Base-by-base conservation (phyloP, 129 eudicot genomes). In the Mikania micrantha region DNA sequence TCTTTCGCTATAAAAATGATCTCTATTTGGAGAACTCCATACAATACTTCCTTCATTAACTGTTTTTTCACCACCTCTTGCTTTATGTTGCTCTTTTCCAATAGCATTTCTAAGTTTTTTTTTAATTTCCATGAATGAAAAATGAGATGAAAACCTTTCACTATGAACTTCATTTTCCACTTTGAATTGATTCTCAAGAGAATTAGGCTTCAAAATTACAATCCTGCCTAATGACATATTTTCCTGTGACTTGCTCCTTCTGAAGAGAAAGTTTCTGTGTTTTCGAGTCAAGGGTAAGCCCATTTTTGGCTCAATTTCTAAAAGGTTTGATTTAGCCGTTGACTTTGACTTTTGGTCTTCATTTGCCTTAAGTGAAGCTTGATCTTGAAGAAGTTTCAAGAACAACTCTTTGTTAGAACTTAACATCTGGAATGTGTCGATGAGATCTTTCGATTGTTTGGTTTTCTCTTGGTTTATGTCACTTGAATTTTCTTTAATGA, bases 1-100 rank as follows among this genome's bases (percentile, higher is more conserved):
- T 74, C 62, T 81, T 71, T 93, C 96, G 4, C 77, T 86, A 41
- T 82, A 89, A 64, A 86, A 89, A 73, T 89, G 99, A 52, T 93
- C 78, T 73, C 96, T 81, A 54, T 83, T 93, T 3, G 98, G 98
- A 60, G 96, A 88, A 74, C 88, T 62, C 96, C 95, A 85, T 35
- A 83, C 95, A 7, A 61, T 67, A 72, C 54, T 77, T 77, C 81
- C 99, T 59, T 85, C 95, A 16, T 65, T 70, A 31, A 75, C 50
- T n/a, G 66, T 74, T 69, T 76, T 86, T 34, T 86, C 90, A 73
- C 44, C 36, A 48, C 42, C 38, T 34, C 65, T 67, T 17, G 54
- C 32, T 40, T 72, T 79, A 15, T 29, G 61, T 27, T 78, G 76
- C 45, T 91, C 99, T 69, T 86, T 93, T 74, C 90, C 84, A 47